A percentile compares a stretch with the other conserved stretches of the same genome.
Conservation (phyloP, 345 rosid species). For the Lepidium aucheri region DNA sequence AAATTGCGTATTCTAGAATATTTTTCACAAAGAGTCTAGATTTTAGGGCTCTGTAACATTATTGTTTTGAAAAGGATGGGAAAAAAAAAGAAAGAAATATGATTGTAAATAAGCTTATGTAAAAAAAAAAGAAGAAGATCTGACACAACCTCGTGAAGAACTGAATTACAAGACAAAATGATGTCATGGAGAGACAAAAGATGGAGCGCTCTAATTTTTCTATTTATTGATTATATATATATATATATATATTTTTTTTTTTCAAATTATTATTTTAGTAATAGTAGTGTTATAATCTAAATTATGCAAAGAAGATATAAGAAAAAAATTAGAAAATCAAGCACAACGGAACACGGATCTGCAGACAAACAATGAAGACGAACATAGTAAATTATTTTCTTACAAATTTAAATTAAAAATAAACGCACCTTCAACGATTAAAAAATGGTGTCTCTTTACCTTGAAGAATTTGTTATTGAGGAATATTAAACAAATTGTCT, state of each 20-base stretch:
- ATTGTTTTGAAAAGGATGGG: constrained; percentile 23
- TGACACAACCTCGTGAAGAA: constrained; percentile 92
- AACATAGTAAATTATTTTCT: constrained; percentile 5
- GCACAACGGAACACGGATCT: constrained; percentile 27
- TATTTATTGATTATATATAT: background rate
- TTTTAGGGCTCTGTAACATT: constrained; percentile 25
- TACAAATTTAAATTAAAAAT: background rate
- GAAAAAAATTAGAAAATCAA: constrained; percentile 11
- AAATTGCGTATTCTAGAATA: constrained; percentile 19
- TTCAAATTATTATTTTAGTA: background rate
- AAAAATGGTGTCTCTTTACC: constrained; percentile 17
- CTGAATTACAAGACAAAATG: constrained; percentile 71
- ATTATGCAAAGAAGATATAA: constrained; percentile 2
- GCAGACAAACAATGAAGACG: constrained; percentile 32
- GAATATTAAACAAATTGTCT: background rate
- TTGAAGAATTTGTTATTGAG: background rate
- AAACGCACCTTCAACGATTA: constrained; percentile 23
- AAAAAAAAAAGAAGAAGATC: constrained; percentile 33
- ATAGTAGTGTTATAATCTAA: background rate
- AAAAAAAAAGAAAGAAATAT: constrained; percentile 1
- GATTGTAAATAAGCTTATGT: background rate
- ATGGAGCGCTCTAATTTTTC: constrained; percentile 28
- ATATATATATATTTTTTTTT: too few relatives aligned
- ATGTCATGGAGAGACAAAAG: constrained; percentile 53
- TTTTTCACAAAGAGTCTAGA: constrained; percentile 20